Evolutionary conservation across 1,139 yeast species (phyloP).

Genomic region (Candida pseudocylindracea): DNA sequence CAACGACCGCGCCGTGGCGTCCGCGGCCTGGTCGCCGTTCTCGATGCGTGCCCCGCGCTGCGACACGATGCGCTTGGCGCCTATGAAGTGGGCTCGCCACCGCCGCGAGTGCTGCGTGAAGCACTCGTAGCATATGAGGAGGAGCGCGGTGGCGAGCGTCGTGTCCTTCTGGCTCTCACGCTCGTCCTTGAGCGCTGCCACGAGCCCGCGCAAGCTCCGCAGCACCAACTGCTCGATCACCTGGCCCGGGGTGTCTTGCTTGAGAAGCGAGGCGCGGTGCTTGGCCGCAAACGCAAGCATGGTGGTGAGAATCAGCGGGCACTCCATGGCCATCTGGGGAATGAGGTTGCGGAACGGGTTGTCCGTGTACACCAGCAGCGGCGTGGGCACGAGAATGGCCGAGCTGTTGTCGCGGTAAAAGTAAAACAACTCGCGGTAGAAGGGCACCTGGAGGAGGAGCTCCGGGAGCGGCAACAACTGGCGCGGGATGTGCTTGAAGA

Average conservation of each 20-base stretch:
- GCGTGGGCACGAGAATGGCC: conserved; percentile 45
- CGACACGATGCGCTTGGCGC: conserved; percentile 45
- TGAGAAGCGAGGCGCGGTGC: conserved; percentile 15
- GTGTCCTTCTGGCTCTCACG: conserved; percentile 35
- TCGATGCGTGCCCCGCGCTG: conserved; percentile 7
- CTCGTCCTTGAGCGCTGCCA: conserved; percentile 26
- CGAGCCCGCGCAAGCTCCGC: conserved; percentile 33
- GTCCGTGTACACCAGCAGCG: conserved; percentile 26
- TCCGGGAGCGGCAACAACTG: conserved; percentile 32
- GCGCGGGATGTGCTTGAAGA: conserved; percentile 11
- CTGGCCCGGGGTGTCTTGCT: conserved; percentile 10
- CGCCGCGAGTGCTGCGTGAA: conserved; percentile 24
- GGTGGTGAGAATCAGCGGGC: conserved; percentile 34
- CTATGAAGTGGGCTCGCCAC: conserved; percentile 27
- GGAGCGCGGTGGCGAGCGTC: conserved; percentile 41
- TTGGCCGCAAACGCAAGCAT: conserved; percentile 47
- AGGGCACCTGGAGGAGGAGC: conserved; percentile 30
- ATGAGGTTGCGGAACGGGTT: conserved; percentile 48
- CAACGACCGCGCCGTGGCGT: background rate
- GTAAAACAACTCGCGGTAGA: conserved; percentile 34
- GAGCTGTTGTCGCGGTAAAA: conserved; percentile 46
- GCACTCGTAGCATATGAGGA: conserved; percentile 44
- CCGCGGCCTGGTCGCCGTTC: background rate
- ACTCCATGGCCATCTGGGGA: conserved; percentile 48
- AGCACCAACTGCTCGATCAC: conserved; percentile 28